Base-by-base conservation (phyloP, 768 basidiomycete genomes). In the Sporobolomyces phaffii region DNA sequence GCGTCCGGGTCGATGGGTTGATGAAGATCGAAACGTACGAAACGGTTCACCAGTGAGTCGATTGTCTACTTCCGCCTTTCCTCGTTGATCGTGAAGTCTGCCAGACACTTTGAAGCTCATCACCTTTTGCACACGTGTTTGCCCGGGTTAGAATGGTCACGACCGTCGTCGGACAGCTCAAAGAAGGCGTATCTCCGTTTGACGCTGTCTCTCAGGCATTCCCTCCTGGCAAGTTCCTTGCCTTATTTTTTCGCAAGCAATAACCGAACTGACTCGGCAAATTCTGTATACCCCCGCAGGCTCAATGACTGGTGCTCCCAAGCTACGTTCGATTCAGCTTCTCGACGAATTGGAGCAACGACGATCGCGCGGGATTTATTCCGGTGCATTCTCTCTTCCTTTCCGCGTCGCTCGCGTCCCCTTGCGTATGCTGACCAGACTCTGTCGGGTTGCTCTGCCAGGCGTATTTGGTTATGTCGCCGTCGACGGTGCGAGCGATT, bases 271-370 rank as follows among this genome's bases (percentile, higher is more conserved):
- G 31, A 26, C n/a, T n/a, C n/a, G n/a, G n/a, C n/a, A n/a, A n/a
- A n/a, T n/a, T n/a, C n/a, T n/a, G n/a, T n/a, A n/a, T n/a, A n/a
- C n/a, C n/a, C n/a, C n/a, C n/a, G n/a, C 4, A 92, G 91, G 91
- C 2, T 92, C 90, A 65, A 98, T 98, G 93, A 97, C 93, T 3
- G 93, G 93, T 40, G 93, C 93, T 0, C 93, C 93, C 0, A 98
- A 97, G 80, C 87, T 94, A 73, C 86, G 93, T 36, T 90, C 89
- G 62, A 87, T 96, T 11, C 89, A 96, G 77, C 86, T 98, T 40
- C 81, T 98, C 11, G 88, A 89, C 68, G 81, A 80, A 1, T 82
- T 96, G 3, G 93, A 97, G 77, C 83, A 82, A 50, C 77, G 81
- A 45, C 83, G 86, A 51, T 63, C 65, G 38, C 83, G 93, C 33